Evolutionary conservation across 2,329 filamentous ascomycete species (phyloP), one percentile per base, ranked within the genome.

Genomic region (Apiospora aurea): DNA sequence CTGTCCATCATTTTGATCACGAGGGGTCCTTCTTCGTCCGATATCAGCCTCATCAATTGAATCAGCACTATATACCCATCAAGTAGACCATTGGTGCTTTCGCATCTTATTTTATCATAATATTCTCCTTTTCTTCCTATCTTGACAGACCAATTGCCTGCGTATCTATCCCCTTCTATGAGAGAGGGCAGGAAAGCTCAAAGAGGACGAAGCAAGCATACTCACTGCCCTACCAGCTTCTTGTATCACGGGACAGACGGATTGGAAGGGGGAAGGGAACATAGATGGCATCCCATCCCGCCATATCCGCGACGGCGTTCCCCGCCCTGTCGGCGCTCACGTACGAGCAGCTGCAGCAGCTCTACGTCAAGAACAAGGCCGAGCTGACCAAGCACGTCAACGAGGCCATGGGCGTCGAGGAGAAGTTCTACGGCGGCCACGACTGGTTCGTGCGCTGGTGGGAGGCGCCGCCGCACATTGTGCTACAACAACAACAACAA

Each of bases 351-450:
- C 70, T 75, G 16, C 72, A 74, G 26, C 61, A 70, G 26, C 69
- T 75, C 6, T 75, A 75, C 71, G 64, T 72, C 34, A 47, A 71
- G 34, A 76, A 75, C 70, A 74, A 76, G 68, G 71, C 69, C 11
- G 75, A 75, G 71, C 72, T 76, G 16, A 75, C 74, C 57, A 74
- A 73, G 68, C 74, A 76, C 61, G 67, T 76, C 71, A 74, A 71
- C 71, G 49, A 49, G 10, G 73, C 72, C 16, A 73, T 71, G 8
- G 72, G 71, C 21, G 75, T 74, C 6, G 21, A 51, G 29, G 70
- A 71, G 61, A 26, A 71, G 34, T 71, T 74, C 67, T 75, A 61
- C 43, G 74, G 75, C 47, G 71, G 69, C 38, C 71, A 73, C 44
- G 69, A 71, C 69, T 76, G 73, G 72, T 74, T 69, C 67, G 34